Conservation (phyloP, 257 asterid species). For the Solanum microdontum region DNA sequence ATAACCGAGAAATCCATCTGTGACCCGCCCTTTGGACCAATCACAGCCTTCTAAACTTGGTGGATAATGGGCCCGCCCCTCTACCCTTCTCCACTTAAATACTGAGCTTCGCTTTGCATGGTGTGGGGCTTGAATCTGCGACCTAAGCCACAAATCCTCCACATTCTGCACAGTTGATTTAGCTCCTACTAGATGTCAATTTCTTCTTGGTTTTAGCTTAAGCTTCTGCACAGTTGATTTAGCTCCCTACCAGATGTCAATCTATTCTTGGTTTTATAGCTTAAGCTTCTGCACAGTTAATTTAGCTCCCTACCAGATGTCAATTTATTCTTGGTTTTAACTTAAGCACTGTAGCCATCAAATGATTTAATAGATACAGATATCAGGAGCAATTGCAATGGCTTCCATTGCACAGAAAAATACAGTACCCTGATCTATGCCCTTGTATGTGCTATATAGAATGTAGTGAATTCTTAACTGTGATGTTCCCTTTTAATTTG, state of each 20-base stretch:
- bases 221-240: not conserved
- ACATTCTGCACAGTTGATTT: not conserved
- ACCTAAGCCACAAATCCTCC: too few species aligned
- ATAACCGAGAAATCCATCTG: too few species aligned
- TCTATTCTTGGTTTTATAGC: not conserved
- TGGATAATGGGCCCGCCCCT: too few species aligned
- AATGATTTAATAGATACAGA: not conserved
- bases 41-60: too few species aligned
- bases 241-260: not conserved
- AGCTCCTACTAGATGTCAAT: not conserved
- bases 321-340: not conserved
- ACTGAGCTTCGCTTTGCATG: too few species aligned
- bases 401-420: not conserved
- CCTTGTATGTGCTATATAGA: not conserved
- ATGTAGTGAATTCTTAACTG: not conserved
- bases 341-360: not conserved
- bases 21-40: too few species aligned
- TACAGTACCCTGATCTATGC: not conserved
- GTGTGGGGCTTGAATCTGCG: too few species aligned
- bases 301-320: not conserved
- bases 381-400: not conserved
- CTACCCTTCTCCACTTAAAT: too few species aligned
- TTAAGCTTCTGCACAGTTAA: not conserved
- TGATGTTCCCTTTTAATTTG: not conserved
- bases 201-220: not conserved